Evolutionary conservation across 306 rosid species (phyloP).

Genomic region (Hippophae rhamnoides): DNA sequence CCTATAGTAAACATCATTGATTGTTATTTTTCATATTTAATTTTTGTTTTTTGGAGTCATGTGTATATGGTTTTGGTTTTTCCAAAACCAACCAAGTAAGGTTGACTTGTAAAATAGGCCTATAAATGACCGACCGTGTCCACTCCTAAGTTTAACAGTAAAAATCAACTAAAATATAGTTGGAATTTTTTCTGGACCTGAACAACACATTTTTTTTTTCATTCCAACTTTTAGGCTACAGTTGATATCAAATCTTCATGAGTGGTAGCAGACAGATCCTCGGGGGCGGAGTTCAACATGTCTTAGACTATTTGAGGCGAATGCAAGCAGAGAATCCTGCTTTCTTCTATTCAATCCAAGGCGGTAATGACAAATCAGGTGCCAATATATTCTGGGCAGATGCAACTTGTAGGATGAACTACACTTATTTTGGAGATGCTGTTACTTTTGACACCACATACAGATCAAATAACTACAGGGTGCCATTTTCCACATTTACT

Average conservation of each 20-base stretch:
- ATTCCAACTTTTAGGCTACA: constrained; percentile 1
- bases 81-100: too few species aligned
- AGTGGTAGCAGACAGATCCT: constrained; percentile 59
- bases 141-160: too few species aligned
- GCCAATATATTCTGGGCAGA: constrained; percentile 83
- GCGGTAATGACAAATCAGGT: constrained; percentile 37
- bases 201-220: neutral
- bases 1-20: constrained; percentile 31
- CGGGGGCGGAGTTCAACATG: constrained; percentile 60
- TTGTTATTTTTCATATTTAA: neutral
- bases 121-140: too few species aligned
- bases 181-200: too few species aligned
- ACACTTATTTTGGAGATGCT: constrained; percentile 73
- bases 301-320: constrained; percentile 70
- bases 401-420: constrained; percentile 51
- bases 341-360: constrained; percentile 63
- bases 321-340: constrained; percentile 75
- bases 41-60: neutral
- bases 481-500: constrained; percentile 59
- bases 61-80: too few species aligned
- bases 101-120: too few species aligned
- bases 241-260: constrained; percentile 33
- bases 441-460: constrained; percentile 62
- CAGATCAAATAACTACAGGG: constrained; percentile 38
- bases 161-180: too few species aligned